These are phyloP conservation scores for Candida khao-thaluensis DNA, from an alignment of 805 yeast species.

Conservation along the genomic window DNA sequence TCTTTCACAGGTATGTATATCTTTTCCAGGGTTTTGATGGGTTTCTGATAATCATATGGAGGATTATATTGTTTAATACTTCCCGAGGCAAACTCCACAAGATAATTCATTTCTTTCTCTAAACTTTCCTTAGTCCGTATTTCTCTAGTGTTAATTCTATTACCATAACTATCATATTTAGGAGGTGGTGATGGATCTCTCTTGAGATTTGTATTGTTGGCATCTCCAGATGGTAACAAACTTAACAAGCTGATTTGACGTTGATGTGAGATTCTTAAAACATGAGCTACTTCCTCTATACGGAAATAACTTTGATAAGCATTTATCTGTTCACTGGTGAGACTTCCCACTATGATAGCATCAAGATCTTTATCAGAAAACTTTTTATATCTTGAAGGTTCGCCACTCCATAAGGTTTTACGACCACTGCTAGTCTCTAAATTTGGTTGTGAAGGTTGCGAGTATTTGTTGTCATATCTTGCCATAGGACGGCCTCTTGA, in stretches of 20 bases:
- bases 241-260: slow-evolving; percentile 40
- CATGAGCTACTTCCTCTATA: slow-evolving; percentile 73
- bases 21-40: slow-evolving; percentile 70
- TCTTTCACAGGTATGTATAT: slow-evolving; percentile 80
- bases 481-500: slow-evolving; percentile 3
- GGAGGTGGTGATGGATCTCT: slow-evolving; percentile 92
- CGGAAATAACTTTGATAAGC: slow-evolving; percentile 69
- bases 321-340: slow-evolving; percentile 70
- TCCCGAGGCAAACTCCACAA: slow-evolving; percentile 74
- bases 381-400: slow-evolving; percentile 25
- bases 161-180: slow-evolving; percentile 77
- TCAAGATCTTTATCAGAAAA: slow-evolving; percentile 24
- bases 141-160: slow-evolving; percentile 82
- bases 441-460: background rate
- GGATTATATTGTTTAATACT: slow-evolving; percentile 75
- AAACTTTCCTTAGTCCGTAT: slow-evolving; percentile 56
- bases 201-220: slow-evolving; percentile 27
- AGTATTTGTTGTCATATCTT: background rate
- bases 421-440: slow-evolving; percentile 1
- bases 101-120: slow-evolving; percentile 75
- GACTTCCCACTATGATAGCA: slow-evolving; percentile 42
- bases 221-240: slow-evolving; percentile 46
- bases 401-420: slow-evolving; percentile 35
- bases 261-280: slow-evolving; percentile 40
- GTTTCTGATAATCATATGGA: slow-evolving; percentile 76